phyloP scores from a whole-genome alignment of 2,329 filamentous ascomycete species.

The Aspergillus caelatus region DNA sequence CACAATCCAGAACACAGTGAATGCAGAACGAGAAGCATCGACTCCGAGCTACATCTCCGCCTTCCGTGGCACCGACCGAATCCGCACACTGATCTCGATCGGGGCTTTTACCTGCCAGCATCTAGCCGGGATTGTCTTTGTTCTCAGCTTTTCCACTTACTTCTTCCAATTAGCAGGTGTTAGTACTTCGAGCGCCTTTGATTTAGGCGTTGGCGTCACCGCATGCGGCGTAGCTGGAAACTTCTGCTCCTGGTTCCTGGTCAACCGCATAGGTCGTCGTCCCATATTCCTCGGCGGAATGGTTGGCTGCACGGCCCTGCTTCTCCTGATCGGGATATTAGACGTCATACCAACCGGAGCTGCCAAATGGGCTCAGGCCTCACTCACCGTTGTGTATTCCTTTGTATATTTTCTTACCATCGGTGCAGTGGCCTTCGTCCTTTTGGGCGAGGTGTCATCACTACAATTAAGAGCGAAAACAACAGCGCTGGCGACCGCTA shows the following conservation, averaged over 20 bases:
- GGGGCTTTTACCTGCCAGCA: slow-evolving; percentile 49
- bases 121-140: slow-evolving; percentile 42
- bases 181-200: slow-evolving; percentile 30
- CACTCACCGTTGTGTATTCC: slow-evolving; percentile 39
- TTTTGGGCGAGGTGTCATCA: slow-evolving; percentile 47
- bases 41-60: slow-evolving; percentile 41
- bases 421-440: slow-evolving; percentile 47
- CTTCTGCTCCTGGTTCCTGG: slow-evolving; percentile 37
- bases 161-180: slow-evolving; percentile 51
- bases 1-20: slow-evolving; percentile 36
- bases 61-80: slow-evolving; percentile 45
- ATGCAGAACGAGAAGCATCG: slow-evolving; percentile 35
- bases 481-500: slow-evolving; percentile 44
- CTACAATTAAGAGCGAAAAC: slow-evolving; percentile 48
- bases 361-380: slow-evolving; percentile 38
- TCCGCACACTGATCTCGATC: slow-evolving; percentile 48
- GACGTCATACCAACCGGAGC: slow-evolving; percentile 40
- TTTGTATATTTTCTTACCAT: slow-evolving; percentile 44
- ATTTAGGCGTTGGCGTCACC: slow-evolving; percentile 34
- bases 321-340: slow-evolving; percentile 45
- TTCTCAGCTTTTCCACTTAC: slow-evolving; percentile 39
- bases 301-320: slow-evolving; percentile 30
- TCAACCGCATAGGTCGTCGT: slow-evolving; percentile 38
- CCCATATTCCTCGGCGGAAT: slow-evolving; percentile 37
- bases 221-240: slow-evolving; percentile 41